Base-by-base conservation (phyloP, 768 basidiomycete genomes). In the Exsudoporus frostii region DNA sequence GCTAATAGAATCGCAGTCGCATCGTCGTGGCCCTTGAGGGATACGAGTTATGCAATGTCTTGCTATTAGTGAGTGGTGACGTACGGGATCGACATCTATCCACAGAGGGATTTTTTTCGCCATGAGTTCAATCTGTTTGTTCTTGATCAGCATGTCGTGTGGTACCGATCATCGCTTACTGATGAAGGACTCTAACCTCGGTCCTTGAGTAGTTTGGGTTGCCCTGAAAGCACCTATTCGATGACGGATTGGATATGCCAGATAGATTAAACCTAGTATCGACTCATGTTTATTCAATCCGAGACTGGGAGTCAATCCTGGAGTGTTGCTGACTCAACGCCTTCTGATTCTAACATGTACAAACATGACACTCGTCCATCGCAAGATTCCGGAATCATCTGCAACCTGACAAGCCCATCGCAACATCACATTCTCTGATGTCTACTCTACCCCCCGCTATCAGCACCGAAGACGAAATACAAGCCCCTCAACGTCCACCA, bases 1-100 rank as follows among this genome's bases (percentile, higher is more conserved):
- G 90, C 90, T 9, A 94, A 72, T 64, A 95, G 73, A 46, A 95
- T 84, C 4, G 90, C 91, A 11, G 83, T 84, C 5, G 89, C 93
- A 72, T 95, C 92, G 62, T 96, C 92, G 62, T 95, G 92, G 14
- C 92, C 92, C 89, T 91, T 46, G 42, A 48, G 14, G 40, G 6
- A 39, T 32, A 39, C 48, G 24, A 52, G 36, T 60, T 13, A 53
- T 30, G 11, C 22, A 39, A 41, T 5, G 52, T 19, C 19, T 15
- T 9, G 29, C 13, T 25, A 17, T 25, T 30, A 17, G 27, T 41
- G 14, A 7, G 27, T 38, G 32, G 34, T 37, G 30, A 39, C 80
- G 32, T 65, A 85, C 85, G 13, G 86, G 84, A 62, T 88, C 86
- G 17, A 75, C 78, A 62, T 88, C 86, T 38, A 87, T 63, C 85